Percentiles rank a stretch among this genome's conserved stretches.
Conservation (phyloP, 129 eudicot species). For the Helianthus tuberosus region DNA sequence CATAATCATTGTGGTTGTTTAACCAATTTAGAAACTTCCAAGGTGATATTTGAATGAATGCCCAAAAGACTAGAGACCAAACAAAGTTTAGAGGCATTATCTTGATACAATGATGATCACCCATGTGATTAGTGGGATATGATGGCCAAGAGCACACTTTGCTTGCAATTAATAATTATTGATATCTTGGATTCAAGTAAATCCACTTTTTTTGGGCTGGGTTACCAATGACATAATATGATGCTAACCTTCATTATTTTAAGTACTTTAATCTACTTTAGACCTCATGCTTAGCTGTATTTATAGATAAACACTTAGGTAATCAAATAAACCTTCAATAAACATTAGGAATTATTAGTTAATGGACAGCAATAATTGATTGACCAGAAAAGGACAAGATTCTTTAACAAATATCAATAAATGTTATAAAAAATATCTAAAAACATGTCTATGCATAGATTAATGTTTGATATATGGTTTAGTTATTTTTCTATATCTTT, state of each 20-base stretch:
- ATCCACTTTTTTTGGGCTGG: conserved; percentile 32
- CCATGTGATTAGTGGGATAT: conserved; percentile 8
- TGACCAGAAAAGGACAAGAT: background rate
- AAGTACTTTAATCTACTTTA: conserved; percentile 37
- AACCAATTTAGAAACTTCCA: conserved; percentile 21
- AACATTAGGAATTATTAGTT: conserved; percentile 24
- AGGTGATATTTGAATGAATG: conserved; percentile 24
- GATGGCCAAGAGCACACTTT: conserved; percentile 25
- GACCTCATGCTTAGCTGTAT: conserved; percentile 39
- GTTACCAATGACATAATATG: conserved; percentile 32
- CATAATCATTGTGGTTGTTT: conserved; percentile 20
- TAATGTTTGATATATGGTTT: background rate
- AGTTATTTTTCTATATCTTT: background rate
- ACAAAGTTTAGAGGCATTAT: conserved; percentile 24
- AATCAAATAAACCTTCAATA: conserved; percentile 28
- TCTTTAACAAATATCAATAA: no score
- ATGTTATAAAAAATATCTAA: background rate
- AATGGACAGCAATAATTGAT: conserved; percentile 34
- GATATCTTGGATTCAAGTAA: conserved; percentile 34
- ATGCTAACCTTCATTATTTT: conserved; percentile 32
- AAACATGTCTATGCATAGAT: background rate
- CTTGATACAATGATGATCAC: background rate
- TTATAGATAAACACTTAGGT: conserved; percentile 34
- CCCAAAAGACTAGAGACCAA: conserved; percentile 17
- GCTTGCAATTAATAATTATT: conserved; percentile 24